Percentiles rank a stretch among this genome's conserved stretches.
These are phyloP conservation scores for Globisporangium nagaii DNA, from an alignment of 352 stramenopile species.

Conservation along the genomic window DNA sequence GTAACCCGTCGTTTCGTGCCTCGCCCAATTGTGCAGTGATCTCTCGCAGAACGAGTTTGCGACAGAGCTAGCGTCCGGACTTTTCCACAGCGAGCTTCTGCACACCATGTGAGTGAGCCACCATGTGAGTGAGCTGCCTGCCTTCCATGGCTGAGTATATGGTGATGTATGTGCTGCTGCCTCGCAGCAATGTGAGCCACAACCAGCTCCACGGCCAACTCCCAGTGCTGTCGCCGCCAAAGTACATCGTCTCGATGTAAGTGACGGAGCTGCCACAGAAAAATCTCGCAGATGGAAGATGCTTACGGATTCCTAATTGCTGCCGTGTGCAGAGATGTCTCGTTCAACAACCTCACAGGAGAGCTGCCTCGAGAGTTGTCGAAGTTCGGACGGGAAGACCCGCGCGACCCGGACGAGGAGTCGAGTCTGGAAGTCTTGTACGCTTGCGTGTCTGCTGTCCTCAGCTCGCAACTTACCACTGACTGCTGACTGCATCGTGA, in stretches of 20 bases:
- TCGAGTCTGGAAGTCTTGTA: constrained; percentile 43
- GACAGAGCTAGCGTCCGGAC: constrained; percentile 19
- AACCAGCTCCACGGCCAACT: constrained; percentile 41
- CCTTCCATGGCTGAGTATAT: too few relatives aligned
- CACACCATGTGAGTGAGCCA: constrained; percentile 34
- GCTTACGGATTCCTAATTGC: background rate
- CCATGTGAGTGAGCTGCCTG: background rate
- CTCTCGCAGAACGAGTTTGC: constrained; percentile 41
- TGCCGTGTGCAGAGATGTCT: constrained; percentile 42
- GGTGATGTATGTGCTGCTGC: background rate
- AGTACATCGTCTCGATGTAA: constrained; percentile 37
- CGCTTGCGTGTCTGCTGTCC: constrained; percentile 1
- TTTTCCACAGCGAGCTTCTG: constrained; percentile 45
- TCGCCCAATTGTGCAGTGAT: too few relatives aligned
- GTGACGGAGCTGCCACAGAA: constrained; percentile 7
- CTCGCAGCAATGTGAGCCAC: constrained; percentile 47
- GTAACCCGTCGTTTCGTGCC: too few relatives aligned
- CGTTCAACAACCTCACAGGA: constrained; percentile 42
- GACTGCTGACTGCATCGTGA: background rate
- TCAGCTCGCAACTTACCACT: too few relatives aligned
- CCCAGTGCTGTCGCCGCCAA: constrained; percentile 21
- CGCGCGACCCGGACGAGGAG: constrained; percentile 42
- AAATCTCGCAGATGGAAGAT: too few relatives aligned
- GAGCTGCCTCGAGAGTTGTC: constrained; percentile 28
- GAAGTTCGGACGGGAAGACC: constrained; percentile 38